Evolutionary conservation across 2,329 filamentous ascomycete genomes (phyloP).

Genomic region (Fusarium sulawesiense): DNA sequence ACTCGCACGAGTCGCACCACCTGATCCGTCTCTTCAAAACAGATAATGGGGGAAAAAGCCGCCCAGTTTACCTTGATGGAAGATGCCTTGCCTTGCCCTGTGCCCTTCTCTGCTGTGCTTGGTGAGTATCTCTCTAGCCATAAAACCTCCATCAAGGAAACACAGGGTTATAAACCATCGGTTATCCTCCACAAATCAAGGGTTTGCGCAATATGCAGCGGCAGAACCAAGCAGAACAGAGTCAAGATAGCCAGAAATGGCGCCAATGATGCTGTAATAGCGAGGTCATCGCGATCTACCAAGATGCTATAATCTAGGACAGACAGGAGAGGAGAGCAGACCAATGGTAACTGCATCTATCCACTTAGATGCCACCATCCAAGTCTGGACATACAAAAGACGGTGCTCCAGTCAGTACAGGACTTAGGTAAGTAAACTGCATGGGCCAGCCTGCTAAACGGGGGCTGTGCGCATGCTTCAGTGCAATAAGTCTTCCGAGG

Average conservation of each 20-base stretch:
- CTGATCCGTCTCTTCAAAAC: slow-evolving; percentile 25
- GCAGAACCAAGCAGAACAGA: background rate
- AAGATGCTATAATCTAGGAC: background rate
- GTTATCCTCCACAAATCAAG: background rate
- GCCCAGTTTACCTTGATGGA: background rate
- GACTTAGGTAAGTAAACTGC: slow-evolving; percentile 1
- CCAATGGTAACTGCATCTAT: background rate
- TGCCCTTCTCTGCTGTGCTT: background rate
- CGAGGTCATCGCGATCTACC: background rate
- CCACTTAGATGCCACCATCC: background rate
- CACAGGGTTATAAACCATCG: background rate
- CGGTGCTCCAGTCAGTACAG: background rate
- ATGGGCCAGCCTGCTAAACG: slow-evolving; percentile 26
- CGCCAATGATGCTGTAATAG: background rate
- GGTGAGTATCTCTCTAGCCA: background rate
- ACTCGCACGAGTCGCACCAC: slow-evolving; percentile 43
- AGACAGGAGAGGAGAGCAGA: background rate
- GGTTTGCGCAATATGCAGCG: background rate
- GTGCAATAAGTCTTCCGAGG: slow-evolving; percentile 18
- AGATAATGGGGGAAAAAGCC: background rate
- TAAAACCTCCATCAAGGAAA: background rate
- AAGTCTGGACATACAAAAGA: background rate
- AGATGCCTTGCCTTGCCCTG: background rate
- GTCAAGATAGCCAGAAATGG: slow-evolving; percentile 4
- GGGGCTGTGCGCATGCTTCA: slow-evolving; percentile 32